Evolutionary conservation across 768 basidiomycete genomes (phyloP), one percentile per base, ranked within the genome.

Genomic region (Phaeolepiota aurea): DNA sequence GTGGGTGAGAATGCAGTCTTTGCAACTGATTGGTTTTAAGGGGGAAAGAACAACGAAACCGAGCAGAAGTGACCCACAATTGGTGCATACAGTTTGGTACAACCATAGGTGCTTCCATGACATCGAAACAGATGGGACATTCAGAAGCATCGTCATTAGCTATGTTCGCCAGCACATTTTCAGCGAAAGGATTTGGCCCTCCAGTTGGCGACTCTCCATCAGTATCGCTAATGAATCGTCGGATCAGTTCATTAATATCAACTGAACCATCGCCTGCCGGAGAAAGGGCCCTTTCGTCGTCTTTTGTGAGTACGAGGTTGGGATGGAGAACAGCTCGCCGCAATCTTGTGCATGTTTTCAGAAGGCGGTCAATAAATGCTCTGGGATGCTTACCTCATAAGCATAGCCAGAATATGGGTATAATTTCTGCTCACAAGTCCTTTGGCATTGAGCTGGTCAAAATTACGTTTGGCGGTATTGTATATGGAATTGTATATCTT

Each of bases 261-360:
- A 84, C 54, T 2, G 52, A 54, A 2, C 66, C 69, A 34, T 68
- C 72, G 7, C 63, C 61, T n/a, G 56, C 50, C 1, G 65, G 49
- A 3, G 64, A 63, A 5, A 58, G 46, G 2, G 59, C 54, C 12
- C 63, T 57, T 21, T 67, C 64, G 19, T 69, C 66, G 19, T 77
- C 66, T 3, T 64, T 58, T 7, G 72, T 72, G 7, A 86, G 63
- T 5, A 96, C 89, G 16, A 98, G 76, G 45, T 74, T 74, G 0
- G 94, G 90, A 55, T 97, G 94, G 15, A 96, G 71, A 3, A 96
- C 92, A 5, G 92, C 92, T 41, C 91, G 89, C 21, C 94, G 84
- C 20, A 96, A 61, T 45, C 88, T 91, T 48, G 12, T 33, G 5
- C 12, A 41, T 10, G 12, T 30, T 28, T 40, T 15, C 28, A 31